Evolutionary conservation across 768 basidiomycete genomes (phyloP).

Genomic region (Lyophyllum semitale): DNA sequence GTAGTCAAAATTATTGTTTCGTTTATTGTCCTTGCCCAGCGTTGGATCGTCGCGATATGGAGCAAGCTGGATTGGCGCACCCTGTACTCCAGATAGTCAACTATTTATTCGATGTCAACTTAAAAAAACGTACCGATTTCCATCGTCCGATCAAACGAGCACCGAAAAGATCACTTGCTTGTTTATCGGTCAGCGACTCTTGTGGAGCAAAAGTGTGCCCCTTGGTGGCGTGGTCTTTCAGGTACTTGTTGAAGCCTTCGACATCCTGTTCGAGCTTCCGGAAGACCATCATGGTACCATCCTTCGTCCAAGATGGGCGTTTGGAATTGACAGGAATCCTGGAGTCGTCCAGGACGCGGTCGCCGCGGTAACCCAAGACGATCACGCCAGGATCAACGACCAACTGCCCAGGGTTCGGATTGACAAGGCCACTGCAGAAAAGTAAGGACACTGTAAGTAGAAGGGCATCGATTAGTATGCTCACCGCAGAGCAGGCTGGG

Average conservation of each 20-base stretch:
- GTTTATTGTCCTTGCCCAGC: no score
- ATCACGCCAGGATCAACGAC: slow-evolving; percentile 30
- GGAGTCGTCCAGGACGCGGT: slow-evolving; percentile 21
- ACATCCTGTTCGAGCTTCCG: slow-evolving; percentile 35
- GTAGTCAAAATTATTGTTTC: no score
- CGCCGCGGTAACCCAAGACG: slow-evolving; percentile 35
- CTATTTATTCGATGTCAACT: no score
- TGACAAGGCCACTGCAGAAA: slow-evolving; percentile 11
- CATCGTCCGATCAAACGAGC: slow-evolving; percentile 27
- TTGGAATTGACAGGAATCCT: neutral
- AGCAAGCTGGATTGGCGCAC: no score
- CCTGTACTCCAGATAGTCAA: no score
- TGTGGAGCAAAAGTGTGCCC: neutral
- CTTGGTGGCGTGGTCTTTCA: slow-evolving; percentile 6
- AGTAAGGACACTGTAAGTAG: neutral
- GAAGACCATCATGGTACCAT: slow-evolving; percentile 37
- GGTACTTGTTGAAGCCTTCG: slow-evolving; percentile 23
- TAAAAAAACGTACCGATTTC: slow-evolving; percentile 19
- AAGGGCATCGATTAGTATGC: no score
- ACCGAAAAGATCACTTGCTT: slow-evolving; percentile 25
- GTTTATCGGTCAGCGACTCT: slow-evolving; percentile 12
- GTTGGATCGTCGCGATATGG: no score
- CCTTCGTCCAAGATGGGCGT: slow-evolving; percentile 32
- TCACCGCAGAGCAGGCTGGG: no score
- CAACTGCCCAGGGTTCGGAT: slow-evolving; percentile 23